phyloP scores from a whole-genome alignment of 305 asterid genomes.

The Solanum hybrid region DNA sequence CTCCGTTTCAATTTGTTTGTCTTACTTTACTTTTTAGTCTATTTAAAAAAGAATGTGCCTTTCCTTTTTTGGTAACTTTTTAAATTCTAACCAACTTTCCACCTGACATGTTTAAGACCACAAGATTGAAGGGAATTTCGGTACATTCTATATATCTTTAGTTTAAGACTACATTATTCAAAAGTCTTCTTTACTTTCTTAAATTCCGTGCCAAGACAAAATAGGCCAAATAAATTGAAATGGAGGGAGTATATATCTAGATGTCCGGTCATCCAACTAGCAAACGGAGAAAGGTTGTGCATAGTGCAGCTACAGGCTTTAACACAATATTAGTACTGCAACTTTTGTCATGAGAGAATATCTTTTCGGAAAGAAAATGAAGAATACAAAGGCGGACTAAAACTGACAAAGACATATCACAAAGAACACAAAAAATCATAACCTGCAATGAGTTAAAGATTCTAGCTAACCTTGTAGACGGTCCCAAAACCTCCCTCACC shows the following conservation, averaged over 20 bases:
- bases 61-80: neutral
- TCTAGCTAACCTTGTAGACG: constrained; percentile 3
- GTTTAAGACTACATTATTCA: neutral
- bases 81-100: neutral
- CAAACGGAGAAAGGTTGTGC: neutral
- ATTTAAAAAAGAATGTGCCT: neutral
- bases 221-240: neutral
- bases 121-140: neutral
- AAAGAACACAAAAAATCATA: neutral
- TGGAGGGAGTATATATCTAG: neutral
- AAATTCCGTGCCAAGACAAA: neutral
- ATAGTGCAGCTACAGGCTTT: neutral
- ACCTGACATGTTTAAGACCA: neutral
- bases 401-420: neutral
- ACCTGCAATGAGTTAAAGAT: neutral
- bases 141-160: neutral
- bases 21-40: neutral
- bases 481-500: constrained; percentile 17
- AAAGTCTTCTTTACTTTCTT: neutral
- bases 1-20: neutral
- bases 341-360: neutral
- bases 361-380: neutral
- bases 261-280: neutral
- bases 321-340: neutral
- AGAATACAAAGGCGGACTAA: neutral